Evolutionary conservation across 2,329 filamentous ascomycete species (phyloP), one percentile per base, ranked within the genome.

Genomic region (Fusarium sp.): DNA sequence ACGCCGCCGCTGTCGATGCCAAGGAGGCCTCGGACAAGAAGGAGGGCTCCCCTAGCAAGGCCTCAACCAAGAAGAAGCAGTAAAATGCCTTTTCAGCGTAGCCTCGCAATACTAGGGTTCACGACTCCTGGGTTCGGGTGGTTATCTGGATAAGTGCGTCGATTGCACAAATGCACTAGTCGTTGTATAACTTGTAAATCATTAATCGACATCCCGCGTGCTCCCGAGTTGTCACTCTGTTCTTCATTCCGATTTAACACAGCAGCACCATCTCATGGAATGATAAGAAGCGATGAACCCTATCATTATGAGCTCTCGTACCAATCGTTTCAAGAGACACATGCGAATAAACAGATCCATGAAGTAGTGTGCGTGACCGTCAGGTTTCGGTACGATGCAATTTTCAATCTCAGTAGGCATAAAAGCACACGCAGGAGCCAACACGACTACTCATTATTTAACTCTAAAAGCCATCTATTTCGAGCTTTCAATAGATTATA

Each of bases 1-100:
- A 98, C 83, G 87, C 89, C 63, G 89, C 90, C 80, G 87, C 92
- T 76, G 84, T 86, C 82, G 86, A 81, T 73, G 89, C 91, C 75
- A 70, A 76, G 70, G 76, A 81, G 63, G 81, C 74, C 32, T 66
- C 73, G 26, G 77, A 82, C 78, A 84, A 83, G 79, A 83, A 83
- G 77, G 80, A 83, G 76, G 80, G 76, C 30, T 61, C 72, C 30
- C 74, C 68, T 26, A 68, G 48, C 62, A 81, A 81, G 73, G 75
- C 79, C 44, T 66, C 73, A 41, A 78, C 74, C 56, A 83, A 83
- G 81, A 83, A 83, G 78, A 82, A 83, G 77, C 80, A 82, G 81
- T 81, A 75, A 66, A 47, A 35, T 61, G 35, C 11, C 44, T 36
- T 24, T 60, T 35, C 14, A 30, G 12, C 18, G 36, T 50, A 54